Evolutionary conservation across 495 filamentous ascomycete genomes (phyloP).

Genomic region (Neurospora sp.): DNA sequence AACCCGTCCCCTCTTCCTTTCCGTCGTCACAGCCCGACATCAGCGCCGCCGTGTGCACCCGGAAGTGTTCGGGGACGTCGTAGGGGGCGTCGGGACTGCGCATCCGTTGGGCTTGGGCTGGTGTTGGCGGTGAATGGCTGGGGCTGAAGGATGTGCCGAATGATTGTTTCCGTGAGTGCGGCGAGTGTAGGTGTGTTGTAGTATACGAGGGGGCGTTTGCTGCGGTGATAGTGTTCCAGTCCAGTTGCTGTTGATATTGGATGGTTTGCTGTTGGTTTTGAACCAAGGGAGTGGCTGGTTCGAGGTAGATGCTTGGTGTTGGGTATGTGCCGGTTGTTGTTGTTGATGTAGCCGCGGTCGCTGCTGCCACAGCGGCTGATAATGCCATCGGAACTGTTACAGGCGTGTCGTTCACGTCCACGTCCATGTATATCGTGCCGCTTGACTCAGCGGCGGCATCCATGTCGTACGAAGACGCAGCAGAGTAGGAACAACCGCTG

Average conservation of each 20-base stretch:
- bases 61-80: constrained; percentile 20
- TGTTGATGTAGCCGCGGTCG: background rate
- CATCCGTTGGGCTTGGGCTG: background rate
- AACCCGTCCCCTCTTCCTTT: constrained; percentile 1
- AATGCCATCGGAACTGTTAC: constrained; percentile 7
- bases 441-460: background rate
- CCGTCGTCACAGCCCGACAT: background rate
- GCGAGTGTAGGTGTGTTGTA: background rate
- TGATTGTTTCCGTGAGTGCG: background rate
- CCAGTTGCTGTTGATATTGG: background rate
- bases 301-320: constrained; percentile 3
- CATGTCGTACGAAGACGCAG: constrained; percentile 16
- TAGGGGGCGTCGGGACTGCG: constrained; percentile 19
- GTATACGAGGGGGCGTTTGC: background rate
- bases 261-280: background rate
- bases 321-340: background rate
- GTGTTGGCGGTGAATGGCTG: background rate
- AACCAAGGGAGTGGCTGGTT: constrained; percentile 3
- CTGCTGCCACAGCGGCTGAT: constrained; percentile 1
- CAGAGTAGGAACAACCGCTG: constrained; percentile 10
- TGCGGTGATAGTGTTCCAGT: background rate
- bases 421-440: background rate
- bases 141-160: background rate
- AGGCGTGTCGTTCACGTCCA: background rate
- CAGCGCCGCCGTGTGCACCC: constrained; percentile 20